Base-by-base conservation (phyloP, 2,329 filamentous ascomycete species). In the Ophiostoma fasciatum region DNA sequence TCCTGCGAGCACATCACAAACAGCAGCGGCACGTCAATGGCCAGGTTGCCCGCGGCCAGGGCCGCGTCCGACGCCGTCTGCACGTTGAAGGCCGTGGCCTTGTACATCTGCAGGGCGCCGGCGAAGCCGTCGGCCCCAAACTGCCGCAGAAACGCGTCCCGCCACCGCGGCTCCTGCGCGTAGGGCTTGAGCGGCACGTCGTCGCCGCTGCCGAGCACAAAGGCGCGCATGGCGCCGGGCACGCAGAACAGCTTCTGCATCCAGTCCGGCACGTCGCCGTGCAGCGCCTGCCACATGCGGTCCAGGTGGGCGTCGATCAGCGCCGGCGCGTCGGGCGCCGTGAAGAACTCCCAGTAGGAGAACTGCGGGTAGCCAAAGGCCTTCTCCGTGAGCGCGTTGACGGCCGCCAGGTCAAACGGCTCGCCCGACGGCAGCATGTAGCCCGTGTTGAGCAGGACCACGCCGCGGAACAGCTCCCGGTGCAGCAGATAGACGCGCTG, bases 301-400 rank as follows among this genome's bases (percentile, higher is more conserved):
- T 62, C 60, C 0, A 59, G 40, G 36, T 63, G 54, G 20, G 44
- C 39, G 7, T 52, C 48, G 21, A 67, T 46, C n/a, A 66, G 28
- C 1, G 45, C 45, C 2, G 53, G 44, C 2, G 54, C 59, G 26
- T 65, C 60, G 0, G 53, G 46, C 1, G 56, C 49, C 1, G 50
- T 51, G 45, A 66, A 61, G 21, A 67, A 54, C 34, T 62, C 46
- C 61, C 62, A 67, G 51, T 68, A 69, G 21, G 52, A 49, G 28
- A 51, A 56, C 2, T 49, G 21, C 3, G 54, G 49, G 30, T 54
- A 52, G 10, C 64, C 64, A 18, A 58, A 52, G 0, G 33, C 26
- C 37, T 55, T 40, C 27, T 54, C 44, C 1, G 52, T 54, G 9
- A 46, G 8, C 7, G 44, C 45, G 38, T 60, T 61, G 1, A 48